Evolutionary conservation across 2,329 filamentous ascomycete genomes (phyloP).

Genomic region (Phaeosphaeriaceae sp.): DNA sequence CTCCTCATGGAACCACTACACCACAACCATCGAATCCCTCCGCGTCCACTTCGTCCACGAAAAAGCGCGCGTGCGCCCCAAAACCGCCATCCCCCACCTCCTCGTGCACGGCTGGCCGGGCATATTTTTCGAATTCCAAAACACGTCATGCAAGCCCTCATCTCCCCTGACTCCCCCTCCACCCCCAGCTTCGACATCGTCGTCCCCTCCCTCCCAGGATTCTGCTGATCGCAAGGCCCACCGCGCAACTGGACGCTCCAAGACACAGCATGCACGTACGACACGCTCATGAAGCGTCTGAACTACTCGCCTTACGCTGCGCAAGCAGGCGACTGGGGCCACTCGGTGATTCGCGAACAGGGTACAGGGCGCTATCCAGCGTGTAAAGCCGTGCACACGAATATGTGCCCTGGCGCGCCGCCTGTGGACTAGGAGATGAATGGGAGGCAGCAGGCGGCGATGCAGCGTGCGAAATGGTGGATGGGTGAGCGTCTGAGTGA

Average conservation of each 20-base stretch:
- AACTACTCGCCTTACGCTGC: conserved; percentile 50
- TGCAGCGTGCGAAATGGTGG: conserved; percentile 44
- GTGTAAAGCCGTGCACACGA: conserved; percentile 51
- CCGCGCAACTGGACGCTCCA: conserved; percentile 39
- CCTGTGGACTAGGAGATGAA: conserved; percentile 39
- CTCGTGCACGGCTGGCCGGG: conserved; percentile 56
- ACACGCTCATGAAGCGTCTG: conserved; percentile 39
- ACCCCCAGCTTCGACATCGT: conserved; percentile 60
- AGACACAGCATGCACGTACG: conserved; percentile 54
- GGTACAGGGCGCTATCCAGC: conserved; percentile 42
- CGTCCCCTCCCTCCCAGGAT: conserved; percentile 61
- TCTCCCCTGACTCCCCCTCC: conserved; percentile 33
- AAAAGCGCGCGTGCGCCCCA: conserved; percentile 33
- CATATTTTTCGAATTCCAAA: conserved; percentile 51
- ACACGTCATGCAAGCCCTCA: conserved; percentile 46
- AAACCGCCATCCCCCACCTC: conserved; percentile 50
- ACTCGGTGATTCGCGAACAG: conserved; percentile 50
- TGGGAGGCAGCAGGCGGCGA: conserved; percentile 40
- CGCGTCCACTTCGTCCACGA: conserved; percentile 52
- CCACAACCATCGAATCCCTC: conserved; percentile 43
- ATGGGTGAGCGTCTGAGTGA: conserved; percentile 37
- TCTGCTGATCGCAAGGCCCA: conserved; percentile 27
- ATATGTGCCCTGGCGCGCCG: conserved; percentile 49
- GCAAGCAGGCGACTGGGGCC: conserved; percentile 52
- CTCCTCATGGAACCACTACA: conserved; percentile 43